Base-by-base conservation (phyloP, 805 yeast species). In the Metschnikowia aberdeeniae region DNA sequence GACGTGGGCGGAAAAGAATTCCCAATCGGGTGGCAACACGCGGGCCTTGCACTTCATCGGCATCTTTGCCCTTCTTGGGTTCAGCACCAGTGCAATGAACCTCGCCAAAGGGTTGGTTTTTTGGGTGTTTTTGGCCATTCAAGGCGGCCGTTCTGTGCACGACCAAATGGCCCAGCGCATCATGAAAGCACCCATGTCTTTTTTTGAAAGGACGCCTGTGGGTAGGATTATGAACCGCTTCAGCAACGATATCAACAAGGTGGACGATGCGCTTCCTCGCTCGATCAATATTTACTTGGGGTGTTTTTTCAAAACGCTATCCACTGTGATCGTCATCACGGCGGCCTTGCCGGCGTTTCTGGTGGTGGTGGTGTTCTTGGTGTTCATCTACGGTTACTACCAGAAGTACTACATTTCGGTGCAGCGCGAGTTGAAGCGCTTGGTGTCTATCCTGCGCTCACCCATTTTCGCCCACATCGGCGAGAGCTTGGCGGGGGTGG, bases 341-440 rank as follows among this genome's bases (percentile, higher is more conserved):
- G 57, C 64, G 31, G 75, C 71, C 11, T 67, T 82, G 70, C 89
- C 89, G 6, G 54, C 67, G 22, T 80, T 81, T 55, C 53, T 79
- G 44, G 42, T 75, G 5, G 64, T 81, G 11, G 72, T 81, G 32
- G 62, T 66, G 1, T 46, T 69, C 1, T 64, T 88, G 46, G 66
- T 77, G 3, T 61, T 76, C 28, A 60, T 87, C 40, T 89, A 88
- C 63, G 61, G 77, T 38, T 82, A 84, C 61, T 86, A 83, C 60
- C 95, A 88, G 46, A 68, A 70, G 40, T 84, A 74, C 62, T 89
- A 85, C 61, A 75, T 97, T 63, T 93, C 93, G 64, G 89, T 93
- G 11, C 97, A 89, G 37, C 89, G 71, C 1, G 99, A 53, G 27
- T 42, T 51, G 20, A 46, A 82, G 43, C 79, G 85, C 19, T 70